Base-by-base conservation (phyloP, 805 yeast species). In the Ogataea saltuana region DNA sequence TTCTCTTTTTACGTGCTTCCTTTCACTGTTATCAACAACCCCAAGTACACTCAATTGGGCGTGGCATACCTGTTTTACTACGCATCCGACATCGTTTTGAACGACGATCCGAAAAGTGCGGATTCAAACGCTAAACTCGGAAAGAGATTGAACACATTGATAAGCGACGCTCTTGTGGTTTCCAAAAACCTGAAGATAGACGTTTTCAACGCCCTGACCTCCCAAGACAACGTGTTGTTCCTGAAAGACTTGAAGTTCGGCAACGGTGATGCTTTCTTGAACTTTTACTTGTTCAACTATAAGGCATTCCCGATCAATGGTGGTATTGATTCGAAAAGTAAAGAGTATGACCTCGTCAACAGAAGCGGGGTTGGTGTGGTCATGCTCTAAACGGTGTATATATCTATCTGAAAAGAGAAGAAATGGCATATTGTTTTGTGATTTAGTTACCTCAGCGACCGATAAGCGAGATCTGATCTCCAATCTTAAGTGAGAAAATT, bases 281-380 rank as follows among this genome's bases (percentile, higher is more conserved):
- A 93, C 65, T 93, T 85, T 65, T 93, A 93, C 61, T 69, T 93
- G 51, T 93, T 93, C 76, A 93, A 93, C 65, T 93, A 89, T 71
- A 82, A 74, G 59, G 83, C 95, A 4, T 79, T 79, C 65, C 89
- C 88, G 3, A 77, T 93, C 33, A 67, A 71, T 44, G 96, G 97
- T 26, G 99, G 99, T 6, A 66, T 88, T 19, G 80, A 78, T 46
- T 65, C 71, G 9, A 70, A 75, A 34, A 67, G 75, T 3, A 78
- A 79, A 36, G 75, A 75, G 41, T 69, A 78, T 25, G 80, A 78
- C 39, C 60, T 67, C 12, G 75, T 75, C 19, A 69, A 68, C 35
- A 72, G 83, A 39, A 88, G 96, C 65, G 95, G 90, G 7, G 76
- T 93, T 26, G 99, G 97, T 51, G 91, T 87, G 18, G 95, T 93